Conservation (phyloP, 1,284 basidiomycete species). For the Phaffia rhodozyma region DNA sequence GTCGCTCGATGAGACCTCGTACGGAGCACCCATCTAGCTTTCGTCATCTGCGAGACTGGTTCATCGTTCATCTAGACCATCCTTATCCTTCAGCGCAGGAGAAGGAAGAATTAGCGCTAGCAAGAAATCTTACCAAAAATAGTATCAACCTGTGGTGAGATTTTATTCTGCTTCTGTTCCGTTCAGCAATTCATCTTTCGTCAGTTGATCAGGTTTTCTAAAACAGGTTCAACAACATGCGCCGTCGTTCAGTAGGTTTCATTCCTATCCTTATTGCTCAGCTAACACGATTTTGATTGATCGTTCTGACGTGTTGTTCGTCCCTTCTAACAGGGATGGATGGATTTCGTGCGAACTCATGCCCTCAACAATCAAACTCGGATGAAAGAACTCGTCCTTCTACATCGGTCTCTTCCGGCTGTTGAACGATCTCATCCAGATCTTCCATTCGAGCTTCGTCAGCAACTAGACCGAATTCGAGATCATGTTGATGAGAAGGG, state of each 20-base stretch:
- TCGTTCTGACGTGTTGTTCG: neutral
- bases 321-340: constrained; percentile 11
- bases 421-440: neutral
- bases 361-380: neutral
- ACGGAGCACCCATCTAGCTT: constrained; percentile 5
- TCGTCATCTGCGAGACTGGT: constrained; percentile 61
- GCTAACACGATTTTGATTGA: neutral
- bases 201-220: neutral
- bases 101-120: constrained; percentile 55
- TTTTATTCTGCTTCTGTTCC: neutral
- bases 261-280: neutral
- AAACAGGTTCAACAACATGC: constrained; percentile 16
- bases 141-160: constrained; percentile 10
- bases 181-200: neutral
- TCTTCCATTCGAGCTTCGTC: neutral
- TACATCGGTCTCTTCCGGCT: neutral
- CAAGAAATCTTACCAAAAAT: neutral
- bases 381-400: constrained; percentile 4
- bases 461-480: neutral
- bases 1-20: neutral
- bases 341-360: neutral
- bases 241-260: constrained; percentile 6
- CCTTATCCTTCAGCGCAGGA: constrained; percentile 83
- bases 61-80: constrained; percentile 74
- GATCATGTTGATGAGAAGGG: constrained; percentile 15